These are phyloP conservation scores for Suzukiozyma palmioleophila DNA, from an alignment of 1,139 yeast genomes.

Conservation along the genomic window DNA sequence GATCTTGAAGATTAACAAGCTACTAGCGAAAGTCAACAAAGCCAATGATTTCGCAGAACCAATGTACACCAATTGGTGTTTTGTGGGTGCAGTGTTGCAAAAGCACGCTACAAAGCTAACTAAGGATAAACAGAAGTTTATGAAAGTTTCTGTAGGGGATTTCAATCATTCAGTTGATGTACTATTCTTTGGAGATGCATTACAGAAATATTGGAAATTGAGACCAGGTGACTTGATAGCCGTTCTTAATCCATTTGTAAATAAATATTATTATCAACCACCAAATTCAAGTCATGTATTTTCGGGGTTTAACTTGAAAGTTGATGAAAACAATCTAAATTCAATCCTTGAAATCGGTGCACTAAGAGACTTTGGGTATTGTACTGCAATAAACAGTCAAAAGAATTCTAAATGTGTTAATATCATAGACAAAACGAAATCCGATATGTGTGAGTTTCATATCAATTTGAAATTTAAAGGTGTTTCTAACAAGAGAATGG, in stretches of 20 bases:
- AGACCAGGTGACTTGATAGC: constrained; percentile 72
- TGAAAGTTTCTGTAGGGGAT: constrained; percentile 65
- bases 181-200: constrained; percentile 63
- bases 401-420: constrained; percentile 52
- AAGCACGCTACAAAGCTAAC: constrained; percentile 53
- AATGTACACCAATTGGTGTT: constrained; percentile 66
- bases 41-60: constrained; percentile 67
- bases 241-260: constrained; percentile 67
- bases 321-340: constrained; percentile 43
- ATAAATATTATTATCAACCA: constrained; percentile 10
- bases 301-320: constrained; percentile 54
- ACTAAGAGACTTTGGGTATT: constrained; percentile 65
- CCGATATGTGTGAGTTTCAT: constrained; percentile 69
- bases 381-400: constrained; percentile 44
- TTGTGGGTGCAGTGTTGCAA: constrained; percentile 59
- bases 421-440: constrained; percentile 51
- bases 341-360: constrained; percentile 69
- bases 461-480: constrained; percentile 53
- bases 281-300: constrained; percentile 7
- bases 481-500: constrained; percentile 61
- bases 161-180: constrained; percentile 55
- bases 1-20: constrained; percentile 50
- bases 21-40: constrained; percentile 60
- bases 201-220: constrained; percentile 67
- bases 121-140: constrained; percentile 45